Percentiles rank a stretch among this genome's conserved stretches.
These are phyloP conservation scores for Spathaspora passalidarum DNA, from an alignment of 805 yeast genomes.

Conservation along the genomic window DNA sequence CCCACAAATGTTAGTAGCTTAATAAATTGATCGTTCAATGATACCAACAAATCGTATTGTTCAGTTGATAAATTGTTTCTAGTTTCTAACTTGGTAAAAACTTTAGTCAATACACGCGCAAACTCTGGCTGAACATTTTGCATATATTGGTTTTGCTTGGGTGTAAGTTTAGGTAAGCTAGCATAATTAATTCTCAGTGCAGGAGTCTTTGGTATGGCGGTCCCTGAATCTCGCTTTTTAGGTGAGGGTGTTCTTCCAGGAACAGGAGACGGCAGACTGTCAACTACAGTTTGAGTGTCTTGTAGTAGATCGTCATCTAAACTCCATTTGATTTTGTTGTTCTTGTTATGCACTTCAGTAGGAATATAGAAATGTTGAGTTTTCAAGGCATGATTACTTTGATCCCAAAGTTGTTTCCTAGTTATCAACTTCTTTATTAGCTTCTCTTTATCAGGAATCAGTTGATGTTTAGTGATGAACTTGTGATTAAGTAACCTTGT, in stretches of 20 bases:
- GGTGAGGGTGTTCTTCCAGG: conserved; percentile 11
- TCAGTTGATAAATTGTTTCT: conserved; percentile 27
- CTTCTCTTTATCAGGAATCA: conserved; percentile 12
- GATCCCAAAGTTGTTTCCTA: conserved; percentile 37
- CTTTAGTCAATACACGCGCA: conserved; percentile 37
- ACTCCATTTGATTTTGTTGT: conserved; percentile 30
- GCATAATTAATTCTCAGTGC: conserved; percentile 23
- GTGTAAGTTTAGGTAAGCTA: conserved; percentile 4
- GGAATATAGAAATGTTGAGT: conserved; percentile 34
- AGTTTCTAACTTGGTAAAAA: conserved; percentile 36
- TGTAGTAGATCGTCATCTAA: conserved; percentile 9
- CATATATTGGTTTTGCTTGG: conserved; percentile 14
- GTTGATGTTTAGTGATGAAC: conserved; percentile 22
- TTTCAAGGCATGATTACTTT: conserved; percentile 13
- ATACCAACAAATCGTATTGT: conserved; percentile 35
- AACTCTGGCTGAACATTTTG: conserved; percentile 23
- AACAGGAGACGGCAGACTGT: conserved; percentile 12
- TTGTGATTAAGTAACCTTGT: conserved; percentile 29
- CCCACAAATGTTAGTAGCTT: conserved; percentile 23
- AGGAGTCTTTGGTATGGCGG: conserved; percentile 15
- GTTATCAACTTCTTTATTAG: conserved; percentile 30
- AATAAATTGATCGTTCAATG: conserved; percentile 34
- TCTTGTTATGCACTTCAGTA: conserved; percentile 26
- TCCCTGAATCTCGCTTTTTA: too few relatives aligned
- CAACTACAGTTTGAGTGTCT: conserved; percentile 20